Percentiles rank a stretch among this genome's conserved stretches.
Evolutionary conservation across 23 red algal genomes (phyloP).

Genomic region (Gracilaria domingensis): DNA sequence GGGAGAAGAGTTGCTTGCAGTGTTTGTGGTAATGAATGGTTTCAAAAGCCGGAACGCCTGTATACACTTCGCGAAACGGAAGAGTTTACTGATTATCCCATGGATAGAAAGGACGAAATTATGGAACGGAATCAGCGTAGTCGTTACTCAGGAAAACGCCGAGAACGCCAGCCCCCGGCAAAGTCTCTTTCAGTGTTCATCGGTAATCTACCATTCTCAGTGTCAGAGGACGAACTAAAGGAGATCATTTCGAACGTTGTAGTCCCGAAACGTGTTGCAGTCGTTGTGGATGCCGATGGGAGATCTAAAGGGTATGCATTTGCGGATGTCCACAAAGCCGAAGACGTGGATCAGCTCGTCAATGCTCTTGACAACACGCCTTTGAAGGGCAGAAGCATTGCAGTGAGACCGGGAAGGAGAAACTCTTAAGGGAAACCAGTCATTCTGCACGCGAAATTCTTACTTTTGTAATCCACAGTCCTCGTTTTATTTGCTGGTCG

Average conservation of each 20-base stretch:
- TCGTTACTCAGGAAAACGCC: not conserved
- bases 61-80: slow-evolving; percentile 2
- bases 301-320: slow-evolving; percentile 66
- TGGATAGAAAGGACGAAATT: slow-evolving; percentile 57
- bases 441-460: slow-evolving; percentile 4
- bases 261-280: not conserved
- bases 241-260: slow-evolving; percentile 28
- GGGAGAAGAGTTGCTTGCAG: slow-evolving; percentile 57
- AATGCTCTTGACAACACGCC: slow-evolving; percentile 17
- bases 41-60: slow-evolving; percentile 61
- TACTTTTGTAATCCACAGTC: slow-evolving; percentile 13
- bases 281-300: slow-evolving; percentile 45
- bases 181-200: slow-evolving; percentile 52
- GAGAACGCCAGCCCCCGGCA: not conserved
- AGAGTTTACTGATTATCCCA: slow-evolving; percentile 49
- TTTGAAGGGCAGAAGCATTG: slow-evolving; percentile 28
- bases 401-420: slow-evolving; percentile 43
- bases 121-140: not conserved
- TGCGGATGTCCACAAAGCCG: slow-evolving; percentile 30
- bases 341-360: slow-evolving; percentile 48
- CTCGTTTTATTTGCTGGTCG: slow-evolving; percentile 22
- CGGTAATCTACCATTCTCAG: slow-evolving; percentile 56
- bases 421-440: slow-evolving; percentile 2
- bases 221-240: slow-evolving; percentile 32
- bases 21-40: slow-evolving; percentile 70